Base-by-base conservation (phyloP, 2,329 filamentous ascomycete species). In the Trematosphaeria pertusa region DNA sequence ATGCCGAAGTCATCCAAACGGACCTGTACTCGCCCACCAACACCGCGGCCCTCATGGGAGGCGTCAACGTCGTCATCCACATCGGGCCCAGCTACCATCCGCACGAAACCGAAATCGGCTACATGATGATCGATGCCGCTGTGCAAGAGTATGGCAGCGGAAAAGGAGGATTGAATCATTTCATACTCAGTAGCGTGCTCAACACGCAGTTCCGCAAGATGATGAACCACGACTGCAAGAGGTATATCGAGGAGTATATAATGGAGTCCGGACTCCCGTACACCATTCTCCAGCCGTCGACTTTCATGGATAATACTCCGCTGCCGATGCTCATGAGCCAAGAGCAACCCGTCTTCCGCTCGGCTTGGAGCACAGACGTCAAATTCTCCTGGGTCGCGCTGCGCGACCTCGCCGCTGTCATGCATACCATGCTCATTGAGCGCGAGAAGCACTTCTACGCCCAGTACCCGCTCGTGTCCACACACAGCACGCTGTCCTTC, bases 101-200 rank as follows among this genome's bases (percentile, higher is more conserved):
- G 1, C 61, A 64, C 12, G 69, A 74, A 50, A 58, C 56, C 0
- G 51, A 67, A 34, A 59, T 69, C 7, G 70, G 72, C 6, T 58
- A 54, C 36, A 67, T 67, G 57, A 65, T 75, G 54, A 59, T 75
- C 48, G 70, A 75, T 30, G 67, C 70, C 10, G 69, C 66, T 0
- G 37, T 62, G 1, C 24, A 48, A 8, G 50, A 67, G 39, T 46
- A 50, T 8, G 43, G 50, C 26, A 37, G 50, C 4, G 45, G 55
- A 12, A 47, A 43, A 2, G 57, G 48, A 2, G 10, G 28, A 1
- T 65, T 73, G 52, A 58, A 61, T 45, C 73, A 75, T 38, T 65
- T 75, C 22, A 57, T 74, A 24, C 68, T 65, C 46, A 64, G 57
- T 30, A 65, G 61, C 12, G 71, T 73, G 18, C 45, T 71, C 2